Base-by-base conservation (phyloP, 768 basidiomycete species). In the Mycena rosella region DNA sequence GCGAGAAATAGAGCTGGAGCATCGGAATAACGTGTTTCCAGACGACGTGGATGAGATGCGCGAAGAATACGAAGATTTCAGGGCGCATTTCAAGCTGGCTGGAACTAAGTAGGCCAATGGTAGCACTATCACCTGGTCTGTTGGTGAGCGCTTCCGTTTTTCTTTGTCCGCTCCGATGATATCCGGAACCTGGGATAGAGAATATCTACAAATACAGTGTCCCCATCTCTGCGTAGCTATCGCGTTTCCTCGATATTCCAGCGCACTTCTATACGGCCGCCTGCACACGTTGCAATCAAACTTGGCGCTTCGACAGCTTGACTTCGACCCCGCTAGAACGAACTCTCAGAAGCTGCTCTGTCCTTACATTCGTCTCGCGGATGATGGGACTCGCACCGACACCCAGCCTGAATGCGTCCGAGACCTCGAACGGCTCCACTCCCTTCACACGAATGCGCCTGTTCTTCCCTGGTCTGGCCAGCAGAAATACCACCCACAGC, bases 321-420 rank as follows among this genome's bases (percentile, higher is more conserved):
- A 56, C 54, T 27, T 56, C 54, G 54, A 56, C 54, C 54, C 54
- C 54, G 54, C 54, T 42, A 40, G 54, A 56, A 56, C 54, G 54
- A 56, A 56, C 54, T 56, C 54, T 56, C 54, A 56, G 54, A 40
- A 56, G 54, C 54, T 56, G 54, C 36, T 56, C 54, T 40, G 38
- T 56, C 54, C 54, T 42, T 56, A 56, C 54, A 56, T 56, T 42
- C 54, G 18, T 54, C 52, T 54, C 52, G 52, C 52, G 52, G 52
- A 54, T 54, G 52, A 54, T 36, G 30, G 52, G 52, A 54, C 52
- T 54, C 32, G 29, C 51, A 47, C 45, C 57, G 38, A 59, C 49
- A 30, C 62, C 62, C 52, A 63, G 29, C 42, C 44, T 42, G 34
- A 63, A 63, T 32, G 62, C 62, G 30, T 63, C 53, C 40, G 38